Evolutionary conservation across 306 rosid genomes (phyloP), one percentile per base, ranked within the genome.

Genomic region (Medicago arabica): DNA sequence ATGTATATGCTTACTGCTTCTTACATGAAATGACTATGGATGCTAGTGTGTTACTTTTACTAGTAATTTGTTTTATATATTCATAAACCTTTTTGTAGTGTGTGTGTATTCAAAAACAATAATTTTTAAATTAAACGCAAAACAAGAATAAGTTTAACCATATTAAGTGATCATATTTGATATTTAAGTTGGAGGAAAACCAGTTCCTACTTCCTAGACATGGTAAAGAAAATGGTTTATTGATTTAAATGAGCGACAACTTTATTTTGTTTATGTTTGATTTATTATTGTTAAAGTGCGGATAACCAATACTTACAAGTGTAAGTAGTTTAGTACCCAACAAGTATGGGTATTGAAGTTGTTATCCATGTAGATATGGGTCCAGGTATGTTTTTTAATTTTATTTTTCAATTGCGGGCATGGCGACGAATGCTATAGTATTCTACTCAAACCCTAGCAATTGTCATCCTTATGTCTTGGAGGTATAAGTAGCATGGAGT

Each of bases 101-200:
- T 59, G 2, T 38, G 8, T 58, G 18, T 57, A 9, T 59, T 19
- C 9, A 34, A 3, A 41, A 82, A 44, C 18, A 76, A 46, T 36
- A 10, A 17, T 28, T 25, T 34, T 66, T 18, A 69, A 64, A 69
- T 51, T 28, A 73, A 49, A 60, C 55, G 18, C 60, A 8, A 18
- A 55, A 31, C n/a, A 47, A 60, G 74, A 78, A 61, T 28, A 28
- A 19, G 1, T 10, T 14, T 13, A 55, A 62, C 12, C 43, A 73
- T 19, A 78, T 76, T 93, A 91, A 93, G 84, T 83, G 89, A 41
- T 83, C 81, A 78, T 72, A 80, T 85, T 80, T 80, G 72, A 78
- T 74, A 71, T 85, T 69, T 57, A 76, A 76, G 82, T 81, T 23
- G 82, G 68, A 57, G 74, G 53, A 79, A 87, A 77, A 74, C 68